Conservation (phyloP, 2,329 filamentous ascomycete genomes). For the Pestalotiopsis fici region DNA sequence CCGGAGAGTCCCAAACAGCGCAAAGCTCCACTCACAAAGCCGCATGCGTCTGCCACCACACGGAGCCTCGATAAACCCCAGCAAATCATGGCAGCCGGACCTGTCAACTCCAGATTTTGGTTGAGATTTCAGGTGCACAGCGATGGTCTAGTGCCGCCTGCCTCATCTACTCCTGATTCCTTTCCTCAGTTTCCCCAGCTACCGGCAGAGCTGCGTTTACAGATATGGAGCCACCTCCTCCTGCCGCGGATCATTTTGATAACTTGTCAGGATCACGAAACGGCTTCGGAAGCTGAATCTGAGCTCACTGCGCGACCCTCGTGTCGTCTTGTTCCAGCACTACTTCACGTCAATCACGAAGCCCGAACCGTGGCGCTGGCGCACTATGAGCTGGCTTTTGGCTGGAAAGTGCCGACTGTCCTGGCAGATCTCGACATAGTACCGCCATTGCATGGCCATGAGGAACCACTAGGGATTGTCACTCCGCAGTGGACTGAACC, state of each 20-base stretch:
- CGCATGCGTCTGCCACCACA: background rate
- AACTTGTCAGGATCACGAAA: conserved; percentile 34
- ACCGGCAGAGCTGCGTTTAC: conserved; percentile 48
- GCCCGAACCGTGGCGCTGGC: conserved; percentile 39
- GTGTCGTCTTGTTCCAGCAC: conserved; percentile 34
- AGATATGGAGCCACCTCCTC: conserved; percentile 46
- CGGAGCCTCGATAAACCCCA: background rate
- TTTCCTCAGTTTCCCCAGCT: conserved; percentile 38
- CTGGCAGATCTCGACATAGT: conserved; percentile 23
- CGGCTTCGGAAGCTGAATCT: conserved; percentile 7
- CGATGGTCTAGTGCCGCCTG: conserved; percentile 13
- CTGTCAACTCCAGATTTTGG: conserved; percentile 7
- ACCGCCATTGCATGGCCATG: background rate
- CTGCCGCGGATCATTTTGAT: conserved; percentile 45
- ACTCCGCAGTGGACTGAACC: conserved; percentile 35
- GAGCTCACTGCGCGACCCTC: conserved; percentile 20
- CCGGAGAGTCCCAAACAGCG: background rate
- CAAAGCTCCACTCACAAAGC: background rate
- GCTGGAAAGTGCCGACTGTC: conserved; percentile 45
- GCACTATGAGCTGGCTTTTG: conserved; percentile 48
- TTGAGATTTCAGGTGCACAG: conserved; percentile 10
- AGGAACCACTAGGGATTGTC: conserved; percentile 14
- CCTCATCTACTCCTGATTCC: background rate
- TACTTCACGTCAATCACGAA: conserved; percentile 47
- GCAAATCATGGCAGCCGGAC: background rate